Base-by-base conservation (phyloP, 352 stramenopile genomes). In the Globisporangium nagaii region DNA sequence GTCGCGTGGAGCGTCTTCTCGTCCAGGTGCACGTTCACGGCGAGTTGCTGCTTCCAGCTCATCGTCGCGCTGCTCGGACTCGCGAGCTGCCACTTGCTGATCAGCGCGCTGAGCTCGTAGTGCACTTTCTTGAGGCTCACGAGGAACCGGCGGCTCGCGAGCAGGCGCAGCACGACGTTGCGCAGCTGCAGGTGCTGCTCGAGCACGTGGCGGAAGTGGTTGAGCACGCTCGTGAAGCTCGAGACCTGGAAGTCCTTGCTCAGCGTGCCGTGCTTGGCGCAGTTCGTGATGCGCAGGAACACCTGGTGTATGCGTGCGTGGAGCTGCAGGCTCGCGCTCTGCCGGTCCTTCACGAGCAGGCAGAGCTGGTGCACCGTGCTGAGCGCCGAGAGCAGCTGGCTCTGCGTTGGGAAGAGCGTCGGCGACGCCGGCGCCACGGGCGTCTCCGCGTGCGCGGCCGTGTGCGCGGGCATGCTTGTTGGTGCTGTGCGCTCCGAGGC, bases 1-100 rank as follows among this genome's bases (percentile, higher is more conserved):
- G 73, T 88, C 22, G 75, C 70, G 30, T 86, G 67, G 20, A 90
- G 61, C 32, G 60, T 47, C 41, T 70, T 78, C 51, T 90, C 79
- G 54, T 90, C 79, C 32, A 80, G 63, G 15, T 75, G 65, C 35
- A 69, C 56, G 46, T 82, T 82, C 43, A 62, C 39, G 11, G 70
- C 65, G 47, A 84, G 63, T 37, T 86, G 74, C 35, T 63, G 54
- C 42, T 80, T 75, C 71, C 71, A 84, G 24, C 62, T 60, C 30
- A 82, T 59, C 35, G 79, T 41, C 9, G 62, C 25, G 43, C 68
- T 78, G 0, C 45, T 54, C 4, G 59, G 32, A 24, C 63, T 73
- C 15, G 66, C 62, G 11, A 82, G 49, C 4, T 57, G 39, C 32
- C 58, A 65, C n/a, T 65, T 50, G 15, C 58, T 47, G 17, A 82